These are phyloP conservation scores for Euphrasia confusa DNA, from an alignment of 257 asterid genomes.

Conservation along the genomic window DNA sequence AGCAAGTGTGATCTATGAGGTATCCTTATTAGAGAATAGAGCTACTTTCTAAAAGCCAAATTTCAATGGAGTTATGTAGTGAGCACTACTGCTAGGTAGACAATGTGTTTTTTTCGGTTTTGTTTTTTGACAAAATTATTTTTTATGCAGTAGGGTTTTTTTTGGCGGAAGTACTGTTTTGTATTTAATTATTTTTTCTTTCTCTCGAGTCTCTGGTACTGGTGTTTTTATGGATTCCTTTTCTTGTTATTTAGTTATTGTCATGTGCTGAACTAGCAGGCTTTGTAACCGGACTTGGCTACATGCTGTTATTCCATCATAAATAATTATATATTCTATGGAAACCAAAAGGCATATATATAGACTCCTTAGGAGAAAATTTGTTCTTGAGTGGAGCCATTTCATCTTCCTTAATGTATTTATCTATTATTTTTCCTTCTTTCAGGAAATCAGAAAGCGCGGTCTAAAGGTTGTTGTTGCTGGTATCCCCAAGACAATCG, in stretches of 20 bases:
- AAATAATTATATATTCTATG: neutral
- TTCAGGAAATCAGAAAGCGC: conserved; percentile 33
- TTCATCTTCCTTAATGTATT: neutral
- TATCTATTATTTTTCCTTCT: neutral
- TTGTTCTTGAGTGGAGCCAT: neutral
- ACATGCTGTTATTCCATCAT: neutral
- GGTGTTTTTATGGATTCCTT: neutral
- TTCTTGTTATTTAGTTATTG: conserved; percentile 4
- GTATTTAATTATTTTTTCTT: neutral
- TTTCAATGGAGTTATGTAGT: conserved; percentile 10
- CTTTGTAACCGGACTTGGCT: conserved; percentile 20
- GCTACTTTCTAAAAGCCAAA: conserved; percentile 7
- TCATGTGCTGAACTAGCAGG: conserved; percentile 16
- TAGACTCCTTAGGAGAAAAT: neutral
- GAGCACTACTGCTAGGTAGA: conserved; percentile 14
- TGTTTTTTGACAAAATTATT: neutral
- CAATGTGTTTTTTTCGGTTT: conserved; percentile 5
- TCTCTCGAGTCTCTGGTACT: neutral
- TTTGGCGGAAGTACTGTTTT: neutral
- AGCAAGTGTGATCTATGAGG: conserved; percentile 37
- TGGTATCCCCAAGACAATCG: conserved; percentile 35
- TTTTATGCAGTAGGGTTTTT: neutral
- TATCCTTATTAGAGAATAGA: conserved; percentile 26
- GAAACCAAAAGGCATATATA: neutral
- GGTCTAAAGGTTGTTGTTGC: conserved; percentile 29